A percentile compares a stretch with the other conserved stretches of the same genome.
phyloP scores from a whole-genome alignment of 2,329 filamentous ascomycete genomes.

The Botryosphaeria dothidea region DNA sequence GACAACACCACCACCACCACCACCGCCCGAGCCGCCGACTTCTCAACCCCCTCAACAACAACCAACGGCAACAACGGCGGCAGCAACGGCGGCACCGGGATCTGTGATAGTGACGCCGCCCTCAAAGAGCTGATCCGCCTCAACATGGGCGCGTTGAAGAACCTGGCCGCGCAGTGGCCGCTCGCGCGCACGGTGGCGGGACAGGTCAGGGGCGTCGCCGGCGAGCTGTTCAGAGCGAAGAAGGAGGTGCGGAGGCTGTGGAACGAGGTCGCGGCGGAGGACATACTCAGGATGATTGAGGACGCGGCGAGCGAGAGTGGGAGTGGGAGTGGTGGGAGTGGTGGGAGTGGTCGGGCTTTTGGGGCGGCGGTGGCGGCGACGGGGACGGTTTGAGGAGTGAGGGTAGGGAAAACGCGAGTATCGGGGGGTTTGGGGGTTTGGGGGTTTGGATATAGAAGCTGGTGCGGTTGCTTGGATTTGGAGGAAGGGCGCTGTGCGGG shows the following conservation, averaged over 20 bases:
- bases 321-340: not conserved
- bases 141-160: slow-evolving; percentile 73
- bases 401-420: not conserved
- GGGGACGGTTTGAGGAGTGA: not conserved
- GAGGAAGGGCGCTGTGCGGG: too few species aligned
- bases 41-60: not conserved
- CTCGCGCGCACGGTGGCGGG: slow-evolving; percentile 68
- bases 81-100: not conserved
- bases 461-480: too few species aligned
- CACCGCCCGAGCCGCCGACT: too few species aligned
- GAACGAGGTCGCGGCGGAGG: slow-evolving; percentile 13
- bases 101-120: not conserved
- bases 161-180: slow-evolving; percentile 69
- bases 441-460: too few species aligned
- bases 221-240: slow-evolving; percentile 61
- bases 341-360: not conserved
- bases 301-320: slow-evolving; percentile 12
- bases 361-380: not conserved
- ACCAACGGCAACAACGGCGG: not conserved
- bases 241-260: slow-evolving; percentile 35
- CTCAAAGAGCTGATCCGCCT: slow-evolving; percentile 72
- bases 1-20: too few species aligned
- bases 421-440: not conserved
- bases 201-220: slow-evolving; percentile 77
- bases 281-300: slow-evolving; percentile 16